Percentiles rank a stretch among this genome's conserved stretches.
Evolutionary conservation across 257 asterid genomes (phyloP).

Genomic region (Pogostemon cablin): DNA sequence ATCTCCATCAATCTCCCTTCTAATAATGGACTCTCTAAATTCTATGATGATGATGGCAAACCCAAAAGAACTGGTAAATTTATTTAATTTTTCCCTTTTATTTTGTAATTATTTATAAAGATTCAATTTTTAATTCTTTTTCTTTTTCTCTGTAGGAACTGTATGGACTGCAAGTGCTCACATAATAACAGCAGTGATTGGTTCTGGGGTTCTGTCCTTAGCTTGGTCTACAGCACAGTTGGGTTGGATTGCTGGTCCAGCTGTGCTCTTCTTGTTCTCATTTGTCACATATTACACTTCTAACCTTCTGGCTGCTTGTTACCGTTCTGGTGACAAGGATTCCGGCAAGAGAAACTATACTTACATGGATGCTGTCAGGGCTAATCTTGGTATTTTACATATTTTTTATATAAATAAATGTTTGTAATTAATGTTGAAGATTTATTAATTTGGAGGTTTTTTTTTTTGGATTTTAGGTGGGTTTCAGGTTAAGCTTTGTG

Average conservation of each 20-base stretch:
- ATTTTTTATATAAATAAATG: neutral
- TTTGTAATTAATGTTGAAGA: neutral
- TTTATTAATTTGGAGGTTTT: neutral
- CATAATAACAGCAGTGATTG: conserved; percentile 52
- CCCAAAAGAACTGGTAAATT: conserved; percentile 45
- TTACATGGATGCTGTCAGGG: conserved; percentile 49
- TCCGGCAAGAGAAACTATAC: conserved; percentile 51
- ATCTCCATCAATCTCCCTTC: conserved; percentile 37
- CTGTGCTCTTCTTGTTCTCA: conserved; percentile 41
- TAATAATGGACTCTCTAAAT: conserved; percentile 29
- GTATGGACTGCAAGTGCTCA: conserved; percentile 52
- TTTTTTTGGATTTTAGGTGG: conserved; percentile 44
- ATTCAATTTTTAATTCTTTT: neutral
- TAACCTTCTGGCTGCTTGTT: conserved; percentile 45
- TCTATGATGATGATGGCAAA: conserved; percentile 45
- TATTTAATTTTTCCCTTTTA: neutral
- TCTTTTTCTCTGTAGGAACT: conserved; percentile 31
- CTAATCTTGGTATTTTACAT: conserved; percentile 37
- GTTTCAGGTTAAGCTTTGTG: conserved; percentile 43
- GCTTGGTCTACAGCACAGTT: conserved; percentile 53
- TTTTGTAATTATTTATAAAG: neutral
- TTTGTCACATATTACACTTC: conserved; percentile 48
- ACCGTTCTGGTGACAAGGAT: conserved; percentile 45
- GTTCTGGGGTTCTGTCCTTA: conserved; percentile 50
- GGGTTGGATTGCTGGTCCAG: conserved; percentile 55